Evolutionary conservation across 306 rosid genomes (phyloP), one percentile per base, ranked within the genome.

Genomic region (Dicorynia guianensis): DNA sequence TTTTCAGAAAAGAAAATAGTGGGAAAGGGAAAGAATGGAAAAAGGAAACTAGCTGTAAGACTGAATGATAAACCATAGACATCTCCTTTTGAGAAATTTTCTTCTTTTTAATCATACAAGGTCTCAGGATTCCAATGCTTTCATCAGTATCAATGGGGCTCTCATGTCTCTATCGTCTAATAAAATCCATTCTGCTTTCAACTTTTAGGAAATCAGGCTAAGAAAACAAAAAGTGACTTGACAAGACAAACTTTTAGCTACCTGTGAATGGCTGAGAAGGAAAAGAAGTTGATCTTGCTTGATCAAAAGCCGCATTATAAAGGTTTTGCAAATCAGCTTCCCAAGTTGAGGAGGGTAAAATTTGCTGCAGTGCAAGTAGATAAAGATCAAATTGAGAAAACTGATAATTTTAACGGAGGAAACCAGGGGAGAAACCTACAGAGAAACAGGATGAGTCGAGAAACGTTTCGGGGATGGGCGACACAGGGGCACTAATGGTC

Each of bases 391-490:
- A 33, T 39, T 79, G 40, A 72, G 65, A 69, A 79, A 77, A 48
- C 0, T 25, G 48, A 59, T 4, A 35, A 69, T 17, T 61, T 48
- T 19, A 2, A 48, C 53, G 20, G n/a, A 30, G 20, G 3, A 77
- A 14, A 66, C 6, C 4, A 68, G 2, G 30, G 11, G 10, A 48
- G 38, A 13, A 67, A 77, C 89, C 48, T 78, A 95, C 98, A 46
- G 72, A 38, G 76, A 88, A 88, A 87, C 80, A 74, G 13, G 90
- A 63, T 1, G 96, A 57, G 70, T 90, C 91, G 18, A 87, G 63
- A 85, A 82, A 90, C n/a, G 84, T 72, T 77, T 90, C 93, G 2
- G 93, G 96, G 42, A 86, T 20, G 0, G 94, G 78, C 3, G 94
- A 80, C 3, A 84, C 66, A 14, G 89, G 97, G 47, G 96, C 91